Percentiles rank a stretch among this genome's conserved stretches.
Evolutionary conservation across 2,329 filamentous ascomycete species (phyloP).

Genomic region (Chrysosporium queenslandicum): DNA sequence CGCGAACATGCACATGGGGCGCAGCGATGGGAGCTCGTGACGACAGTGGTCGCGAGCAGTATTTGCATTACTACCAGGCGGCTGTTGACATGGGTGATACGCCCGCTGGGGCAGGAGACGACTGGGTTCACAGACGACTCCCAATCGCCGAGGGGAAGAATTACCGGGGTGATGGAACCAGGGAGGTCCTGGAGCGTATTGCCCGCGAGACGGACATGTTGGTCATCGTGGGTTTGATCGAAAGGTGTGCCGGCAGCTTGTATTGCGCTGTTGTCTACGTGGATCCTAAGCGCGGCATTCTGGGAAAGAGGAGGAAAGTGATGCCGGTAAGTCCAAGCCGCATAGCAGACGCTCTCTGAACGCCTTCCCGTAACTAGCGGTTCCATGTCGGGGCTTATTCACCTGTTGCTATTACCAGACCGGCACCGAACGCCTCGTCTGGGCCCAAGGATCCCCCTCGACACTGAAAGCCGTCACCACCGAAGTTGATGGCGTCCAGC

Average conservation of each 20-base stretch:
- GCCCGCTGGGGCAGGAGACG: conserved; percentile 56
- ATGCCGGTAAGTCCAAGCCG: conserved; percentile 58
- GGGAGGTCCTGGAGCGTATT: conserved; percentile 68
- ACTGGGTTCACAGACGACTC: conserved; percentile 58
- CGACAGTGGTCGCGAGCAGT: conserved; percentile 66
- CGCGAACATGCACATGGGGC: conserved; percentile 69
- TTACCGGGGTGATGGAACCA: conserved; percentile 59
- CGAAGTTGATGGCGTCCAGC: conserved; percentile 62
- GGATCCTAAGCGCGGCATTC: conserved; percentile 58
- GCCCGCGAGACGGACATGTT: conserved; percentile 72
- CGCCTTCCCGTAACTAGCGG: too few species aligned
- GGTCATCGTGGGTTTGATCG: conserved; percentile 67
- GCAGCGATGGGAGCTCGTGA: conserved; percentile 60
- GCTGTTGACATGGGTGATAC: conserved; percentile 81
- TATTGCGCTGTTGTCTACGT: conserved; percentile 80
- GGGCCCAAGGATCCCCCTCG: conserved; percentile 73
- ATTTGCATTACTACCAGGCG: conserved; percentile 63
- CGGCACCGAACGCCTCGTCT: conserved; percentile 70
- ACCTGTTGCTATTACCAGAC: conserved; percentile 43
- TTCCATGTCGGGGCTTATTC: too few species aligned
- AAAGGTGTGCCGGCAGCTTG: conserved; percentile 67
- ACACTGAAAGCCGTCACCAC: conserved; percentile 73
- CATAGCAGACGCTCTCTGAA: too few species aligned
- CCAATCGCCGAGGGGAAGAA: conserved; percentile 43
- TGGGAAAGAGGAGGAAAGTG: conserved; percentile 81